A percentile compares a stretch with the other conserved stretches of the same genome.
Conservation (phyloP, 2,329 filamentous ascomycete genomes). For the Cladophialophora immunda region DNA sequence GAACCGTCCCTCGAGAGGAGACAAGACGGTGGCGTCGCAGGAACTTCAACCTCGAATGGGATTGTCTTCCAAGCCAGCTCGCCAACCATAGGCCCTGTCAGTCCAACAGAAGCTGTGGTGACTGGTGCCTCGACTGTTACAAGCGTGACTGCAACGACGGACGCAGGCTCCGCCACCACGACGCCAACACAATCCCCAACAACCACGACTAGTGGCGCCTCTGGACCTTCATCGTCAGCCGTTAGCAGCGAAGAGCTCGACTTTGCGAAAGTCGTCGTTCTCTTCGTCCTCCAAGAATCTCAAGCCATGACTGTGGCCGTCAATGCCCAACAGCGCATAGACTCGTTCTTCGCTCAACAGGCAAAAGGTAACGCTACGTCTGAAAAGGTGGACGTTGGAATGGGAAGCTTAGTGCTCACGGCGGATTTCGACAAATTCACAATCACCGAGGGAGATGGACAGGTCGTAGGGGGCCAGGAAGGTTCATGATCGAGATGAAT, state of each 20-base stretch:
- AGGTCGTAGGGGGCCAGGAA: conserved; percentile 42
- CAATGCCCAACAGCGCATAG: conserved; percentile 37
- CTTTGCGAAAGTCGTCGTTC: conserved; percentile 38
- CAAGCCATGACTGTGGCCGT: conserved; percentile 44
- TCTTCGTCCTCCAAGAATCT: conserved; percentile 43
- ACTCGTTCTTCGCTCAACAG: conserved; percentile 44
- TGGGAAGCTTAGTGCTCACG: conserved; percentile 43
- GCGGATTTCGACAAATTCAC: conserved; percentile 49
- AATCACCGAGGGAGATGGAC: conserved; percentile 46
- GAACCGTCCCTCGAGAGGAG: conserved; percentile 30
- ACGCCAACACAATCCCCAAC: conserved; percentile 34
- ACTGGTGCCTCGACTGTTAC: conserved; percentile 25
- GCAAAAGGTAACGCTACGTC: conserved; percentile 40
- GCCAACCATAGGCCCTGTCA: conserved; percentile 20
- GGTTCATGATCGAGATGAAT: conserved; percentile 6
- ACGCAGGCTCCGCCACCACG: conserved; percentile 43
- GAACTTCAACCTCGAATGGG: conserved; percentile 45
- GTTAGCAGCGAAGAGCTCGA: conserved; percentile 32
- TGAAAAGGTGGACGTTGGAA: conserved; percentile 41
- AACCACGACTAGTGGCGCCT: conserved; percentile 26
- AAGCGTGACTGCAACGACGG: conserved; percentile 29
- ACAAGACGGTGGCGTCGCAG: conserved; percentile 28
- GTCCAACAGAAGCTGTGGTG: conserved; percentile 20
- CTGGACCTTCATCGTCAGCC: conserved; percentile 33
- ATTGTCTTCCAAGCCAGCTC: conserved; percentile 48